Base-by-base conservation (phyloP, 1,284 basidiomycete species). In the Moniliophthora roreri region DNA sequence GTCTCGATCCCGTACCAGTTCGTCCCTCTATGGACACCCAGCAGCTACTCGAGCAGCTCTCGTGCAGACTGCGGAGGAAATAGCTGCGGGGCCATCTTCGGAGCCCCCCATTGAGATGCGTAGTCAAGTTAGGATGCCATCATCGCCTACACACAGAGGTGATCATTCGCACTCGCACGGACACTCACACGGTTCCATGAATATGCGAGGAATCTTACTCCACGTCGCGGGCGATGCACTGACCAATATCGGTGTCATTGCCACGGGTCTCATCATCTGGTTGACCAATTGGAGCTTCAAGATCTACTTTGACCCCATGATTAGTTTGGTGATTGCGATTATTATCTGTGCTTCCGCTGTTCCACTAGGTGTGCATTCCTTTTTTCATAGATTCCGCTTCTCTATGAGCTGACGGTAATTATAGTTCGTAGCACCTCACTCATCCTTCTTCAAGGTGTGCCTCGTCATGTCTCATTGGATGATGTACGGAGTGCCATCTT, bases 151-250 rank as follows among this genome's bases (percentile, higher is more conserved):
- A n/a, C n/a, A n/a, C n/a, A n/a, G n/a, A 3, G 52, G 59, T 42
- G 58, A 61, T 28, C 28, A 32, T 32, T 32, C 48, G 36, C 52
- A n/a, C n/a, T n/a, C n/a, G n/a, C n/a, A 46, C 36, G 28, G 21
- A 35, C 23, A 67, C 48, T 56, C 60, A 52, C 67, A 68, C 56
- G 86, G 89, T 18, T 91, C 88, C 4, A 98, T 99, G 96, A 99
- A 98, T 73, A 98, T 99, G 95, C 90, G 79, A 28, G 97, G 95
- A 28, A 81, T 99, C 2, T 80, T 99, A 52, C 73, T 99, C 20
- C 97, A 99, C 70, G 96, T 99, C 23, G 71, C 99, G 38, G 96
- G 97, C 34, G 97, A 99, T 72, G 97, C 97, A 23, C 79, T 98
- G 40, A 96, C 97, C 53, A 99, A 99, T 69, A 90, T 98, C 58